These are phyloP conservation scores for Cladosporium sp. DNA, from an alignment of 2,329 filamentous ascomycete species.

Conservation along the genomic window DNA sequence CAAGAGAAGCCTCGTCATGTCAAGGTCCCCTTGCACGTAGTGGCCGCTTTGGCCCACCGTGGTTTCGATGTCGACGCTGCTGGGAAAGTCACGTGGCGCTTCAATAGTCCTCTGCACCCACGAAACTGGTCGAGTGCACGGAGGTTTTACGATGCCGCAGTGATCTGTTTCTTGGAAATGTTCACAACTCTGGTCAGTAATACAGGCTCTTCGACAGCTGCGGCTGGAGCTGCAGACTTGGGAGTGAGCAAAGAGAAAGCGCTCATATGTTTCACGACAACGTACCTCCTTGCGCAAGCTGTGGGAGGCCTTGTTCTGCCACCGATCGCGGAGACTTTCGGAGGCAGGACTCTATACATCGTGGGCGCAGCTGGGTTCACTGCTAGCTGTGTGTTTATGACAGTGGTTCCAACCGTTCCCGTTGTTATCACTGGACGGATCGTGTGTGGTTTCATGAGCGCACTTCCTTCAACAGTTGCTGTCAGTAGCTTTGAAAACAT, in stretches of 20 bases:
- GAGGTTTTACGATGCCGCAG: constrained; percentile 16
- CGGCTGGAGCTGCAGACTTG: constrained; percentile 3
- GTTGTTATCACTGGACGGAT: constrained; percentile 40
- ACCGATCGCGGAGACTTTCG: constrained; percentile 36
- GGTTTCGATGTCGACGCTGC: background rate
- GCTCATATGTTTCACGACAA: constrained; percentile 14
- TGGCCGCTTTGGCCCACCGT: background rate
- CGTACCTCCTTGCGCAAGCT: constrained; percentile 35
- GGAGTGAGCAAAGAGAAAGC: constrained; percentile 7
- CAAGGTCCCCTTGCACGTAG: background rate
- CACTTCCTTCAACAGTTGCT: constrained; percentile 44
- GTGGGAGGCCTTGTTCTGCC: constrained; percentile 34
- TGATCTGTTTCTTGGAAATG: constrained; percentile 20
- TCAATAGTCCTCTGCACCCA: constrained; percentile 13
- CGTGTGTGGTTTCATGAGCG: constrained; percentile 41
- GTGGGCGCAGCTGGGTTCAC: constrained; percentile 28
- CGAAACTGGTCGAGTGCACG: constrained; percentile 15
- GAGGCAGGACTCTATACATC: constrained; percentile 33
- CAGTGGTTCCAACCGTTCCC: constrained; percentile 31
- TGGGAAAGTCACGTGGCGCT: constrained; percentile 5
- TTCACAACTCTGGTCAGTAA: constrained; percentile 20
- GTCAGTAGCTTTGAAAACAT: constrained; percentile 48
- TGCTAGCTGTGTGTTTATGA: constrained; percentile 33
- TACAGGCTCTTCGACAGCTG: constrained; percentile 17
- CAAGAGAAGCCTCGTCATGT: background rate